Percentiles rank a stretch among this genome's conserved stretches.
phyloP scores from a whole-genome alignment of 2,329 filamentous ascomycete genomes.

The Exophiala alcalophila region DNA sequence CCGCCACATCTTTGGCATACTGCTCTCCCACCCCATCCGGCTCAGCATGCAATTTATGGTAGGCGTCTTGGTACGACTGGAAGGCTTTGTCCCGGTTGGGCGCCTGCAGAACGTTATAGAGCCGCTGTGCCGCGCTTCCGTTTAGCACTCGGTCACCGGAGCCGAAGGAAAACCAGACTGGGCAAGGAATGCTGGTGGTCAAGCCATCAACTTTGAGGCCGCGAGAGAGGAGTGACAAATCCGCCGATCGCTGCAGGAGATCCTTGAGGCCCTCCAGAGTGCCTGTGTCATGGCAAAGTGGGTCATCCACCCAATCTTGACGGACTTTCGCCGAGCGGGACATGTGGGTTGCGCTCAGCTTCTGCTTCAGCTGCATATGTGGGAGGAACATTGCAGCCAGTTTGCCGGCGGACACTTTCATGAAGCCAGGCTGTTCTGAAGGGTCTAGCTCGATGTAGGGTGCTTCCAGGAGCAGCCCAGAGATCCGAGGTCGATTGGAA shows the following conservation, averaged over 20 bases:
- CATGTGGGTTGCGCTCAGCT: slow-evolving; percentile 62
- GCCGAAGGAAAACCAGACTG: slow-evolving; percentile 73
- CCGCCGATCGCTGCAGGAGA: slow-evolving; percentile 69
- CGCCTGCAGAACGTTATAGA: slow-evolving; percentile 57
- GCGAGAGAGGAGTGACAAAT: slow-evolving; percentile 55
- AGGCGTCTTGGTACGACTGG: slow-evolving; percentile 72
- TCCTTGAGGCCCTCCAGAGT: slow-evolving; percentile 77
- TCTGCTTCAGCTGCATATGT: slow-evolving; percentile 62
- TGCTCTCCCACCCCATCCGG: slow-evolving; percentile 33
- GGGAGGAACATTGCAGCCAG: slow-evolving; percentile 68
- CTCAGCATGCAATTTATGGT: slow-evolving; percentile 59
- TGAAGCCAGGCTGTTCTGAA: slow-evolving; percentile 58
- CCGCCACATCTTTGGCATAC: slow-evolving; percentile 57
- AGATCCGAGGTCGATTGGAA: slow-evolving; percentile 57
- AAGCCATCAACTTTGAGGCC: slow-evolving; percentile 17
- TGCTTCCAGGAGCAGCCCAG: slow-evolving; percentile 72
- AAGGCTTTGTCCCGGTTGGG: slow-evolving; percentile 53
- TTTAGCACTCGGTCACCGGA: slow-evolving; percentile 68
- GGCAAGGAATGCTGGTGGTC: slow-evolving; percentile 45
- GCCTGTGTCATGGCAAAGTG: slow-evolving; percentile 75
- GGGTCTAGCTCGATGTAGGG: slow-evolving; percentile 74
- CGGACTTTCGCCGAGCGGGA: slow-evolving; percentile 65
- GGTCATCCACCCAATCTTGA: slow-evolving; percentile 61
- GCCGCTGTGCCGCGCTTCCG: slow-evolving; percentile 62
- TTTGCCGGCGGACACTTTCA: slow-evolving; percentile 65